Conservation (phyloP, 768 basidiomycete genomes). For the Kwoniella mangroviensis region DNA sequence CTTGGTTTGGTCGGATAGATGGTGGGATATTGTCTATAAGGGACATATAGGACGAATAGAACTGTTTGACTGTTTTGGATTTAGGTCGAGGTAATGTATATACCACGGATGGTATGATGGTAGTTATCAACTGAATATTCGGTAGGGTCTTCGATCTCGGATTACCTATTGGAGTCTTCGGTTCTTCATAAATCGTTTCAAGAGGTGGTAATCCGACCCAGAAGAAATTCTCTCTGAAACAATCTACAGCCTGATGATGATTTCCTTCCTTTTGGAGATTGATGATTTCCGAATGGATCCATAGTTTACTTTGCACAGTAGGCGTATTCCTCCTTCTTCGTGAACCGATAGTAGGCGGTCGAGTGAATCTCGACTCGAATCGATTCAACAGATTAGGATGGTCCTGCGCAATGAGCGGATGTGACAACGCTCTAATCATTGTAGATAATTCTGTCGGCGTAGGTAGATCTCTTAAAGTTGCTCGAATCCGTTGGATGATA, state of each 20-base stretch:
- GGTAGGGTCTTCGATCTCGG: slow-evolving; percentile 17
- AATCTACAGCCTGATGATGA: slow-evolving; percentile 17
- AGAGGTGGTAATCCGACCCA: slow-evolving; percentile 31
- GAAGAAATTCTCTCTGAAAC: slow-evolving; percentile 24
- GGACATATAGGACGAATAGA: slow-evolving; percentile 10
- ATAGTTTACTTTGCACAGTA: slow-evolving; percentile 10
- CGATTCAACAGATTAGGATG: slow-evolving; percentile 5
- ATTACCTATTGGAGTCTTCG: background rate
- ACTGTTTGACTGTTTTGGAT: slow-evolving; percentile 8
- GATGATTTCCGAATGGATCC: slow-evolving; percentile 32
- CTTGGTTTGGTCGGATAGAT: slow-evolving; percentile 20
- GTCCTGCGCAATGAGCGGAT: background rate
- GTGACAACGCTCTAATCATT: slow-evolving; percentile 12
- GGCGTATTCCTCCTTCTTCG: slow-evolving; percentile 1
- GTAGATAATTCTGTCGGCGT: slow-evolving; percentile 11
- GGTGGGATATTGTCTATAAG: slow-evolving; percentile 11
- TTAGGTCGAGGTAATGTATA: slow-evolving; percentile 4
- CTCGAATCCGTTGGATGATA: slow-evolving; percentile 1
- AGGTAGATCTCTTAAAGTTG: slow-evolving; percentile 9
- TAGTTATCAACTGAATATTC: slow-evolving; percentile 19
- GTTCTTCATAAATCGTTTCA: background rate
- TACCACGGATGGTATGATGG: slow-evolving; percentile 32
- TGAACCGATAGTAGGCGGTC: background rate
- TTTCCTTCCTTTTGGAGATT: slow-evolving; percentile 16
- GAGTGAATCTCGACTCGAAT: slow-evolving; percentile 11